Percentiles rank a stretch among this genome's conserved stretches.
Conservation (phyloP, 176 grass and related monocot species). For the Carex cristatella region DNA sequence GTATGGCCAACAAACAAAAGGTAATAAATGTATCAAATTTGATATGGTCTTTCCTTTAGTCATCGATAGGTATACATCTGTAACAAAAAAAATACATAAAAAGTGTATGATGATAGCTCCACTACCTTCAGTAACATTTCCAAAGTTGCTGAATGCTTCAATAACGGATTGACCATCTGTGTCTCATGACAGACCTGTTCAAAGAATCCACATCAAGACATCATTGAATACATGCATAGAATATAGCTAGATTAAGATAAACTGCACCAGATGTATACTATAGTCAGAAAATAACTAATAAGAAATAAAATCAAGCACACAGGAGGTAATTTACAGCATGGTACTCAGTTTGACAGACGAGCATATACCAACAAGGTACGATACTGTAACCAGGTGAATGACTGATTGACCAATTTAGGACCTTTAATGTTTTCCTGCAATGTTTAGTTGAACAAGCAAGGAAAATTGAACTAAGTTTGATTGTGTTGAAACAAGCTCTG, state of each 20-base stretch:
- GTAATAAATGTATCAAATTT: too few species aligned
- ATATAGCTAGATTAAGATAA: background rate
- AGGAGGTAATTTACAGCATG: background rate
- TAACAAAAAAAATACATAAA: background rate
- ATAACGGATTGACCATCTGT: constrained; percentile 37
- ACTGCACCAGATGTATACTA: background rate
- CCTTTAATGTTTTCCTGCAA: background rate
- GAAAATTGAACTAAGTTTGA: background rate
- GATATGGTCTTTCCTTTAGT: background rate
- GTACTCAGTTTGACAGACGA: background rate
- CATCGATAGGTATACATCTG: background rate
- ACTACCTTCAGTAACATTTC: constrained; percentile 61
- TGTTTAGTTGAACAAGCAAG: background rate
- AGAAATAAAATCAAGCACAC: background rate
- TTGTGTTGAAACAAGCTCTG: background rate
- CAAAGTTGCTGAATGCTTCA: constrained; percentile 48
- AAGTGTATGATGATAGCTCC: background rate
- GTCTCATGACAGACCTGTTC: constrained; percentile 47
- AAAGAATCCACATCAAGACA: background rate
- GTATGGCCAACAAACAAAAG: too few species aligned
- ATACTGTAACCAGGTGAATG: background rate
- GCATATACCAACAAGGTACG: background rate
- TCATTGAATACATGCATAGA: constrained; percentile 1
- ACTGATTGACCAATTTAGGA: background rate
- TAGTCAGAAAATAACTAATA: background rate